phyloP scores from a whole-genome alignment of 2,329 filamentous ascomycete species.

The Exophiala viscosa region DNA sequence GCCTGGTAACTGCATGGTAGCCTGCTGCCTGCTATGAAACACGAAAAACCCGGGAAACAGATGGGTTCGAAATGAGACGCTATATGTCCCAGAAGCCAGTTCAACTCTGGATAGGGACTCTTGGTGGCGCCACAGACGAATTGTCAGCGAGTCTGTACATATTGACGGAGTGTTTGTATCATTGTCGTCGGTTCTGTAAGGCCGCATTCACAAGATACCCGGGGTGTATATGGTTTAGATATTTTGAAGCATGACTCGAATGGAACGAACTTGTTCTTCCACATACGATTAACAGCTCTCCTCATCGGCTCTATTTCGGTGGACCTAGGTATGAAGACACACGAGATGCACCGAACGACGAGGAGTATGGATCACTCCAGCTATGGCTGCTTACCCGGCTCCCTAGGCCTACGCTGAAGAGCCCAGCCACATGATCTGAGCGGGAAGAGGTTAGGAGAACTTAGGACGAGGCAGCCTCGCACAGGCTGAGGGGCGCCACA shows the following conservation, averaged over 20 bases:
- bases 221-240: conserved; percentile 1
- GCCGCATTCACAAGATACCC: conserved; percentile 28
- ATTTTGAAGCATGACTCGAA: not conserved
- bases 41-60: not conserved
- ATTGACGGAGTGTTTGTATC: conserved; percentile 13
- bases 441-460: no score
- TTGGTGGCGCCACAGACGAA: not conserved
- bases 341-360: no score
- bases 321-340: no score
- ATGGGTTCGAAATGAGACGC: not conserved
- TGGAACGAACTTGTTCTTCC: not conserved
- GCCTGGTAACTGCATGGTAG: conserved; percentile 30
- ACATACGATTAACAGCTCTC: no score
- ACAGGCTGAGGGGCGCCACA: no score
- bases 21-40: not conserved
- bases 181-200: conserved; percentile 23
- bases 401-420: no score
- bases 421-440: no score
- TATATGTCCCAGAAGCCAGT: conserved; percentile 17
- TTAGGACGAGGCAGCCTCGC: no score
- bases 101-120: conserved; percentile 24
- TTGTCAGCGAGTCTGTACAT: conserved; percentile 11
- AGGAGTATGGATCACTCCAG: no score
- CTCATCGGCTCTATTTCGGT: no score
- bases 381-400: no score